These are phyloP conservation scores for Barbarea vulgaris DNA, from an alignment of 345 rosid species.

Conservation along the genomic window DNA sequence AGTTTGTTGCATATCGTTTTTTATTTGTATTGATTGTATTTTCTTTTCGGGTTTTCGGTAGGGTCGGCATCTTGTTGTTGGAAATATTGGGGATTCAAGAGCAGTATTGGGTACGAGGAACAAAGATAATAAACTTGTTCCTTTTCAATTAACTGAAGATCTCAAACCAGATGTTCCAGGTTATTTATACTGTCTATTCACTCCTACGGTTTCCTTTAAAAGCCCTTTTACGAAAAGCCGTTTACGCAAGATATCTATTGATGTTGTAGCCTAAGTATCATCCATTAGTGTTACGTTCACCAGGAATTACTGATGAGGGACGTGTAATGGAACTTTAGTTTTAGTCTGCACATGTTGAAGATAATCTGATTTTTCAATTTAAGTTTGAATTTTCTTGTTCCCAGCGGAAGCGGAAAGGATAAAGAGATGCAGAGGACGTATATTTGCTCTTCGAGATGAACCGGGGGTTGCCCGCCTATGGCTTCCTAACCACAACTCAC, in stretches of 20 bases:
- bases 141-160: conserved; percentile 86
- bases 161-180: conserved; percentile 98
- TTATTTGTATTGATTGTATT: neutral
- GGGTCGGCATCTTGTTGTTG: conserved; percentile 84
- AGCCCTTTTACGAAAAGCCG: neutral
- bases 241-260: neutral
- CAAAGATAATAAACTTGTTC: conserved; percentile 62
- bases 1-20: conserved; percentile 7
- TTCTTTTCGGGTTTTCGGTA: conserved; percentile 27
- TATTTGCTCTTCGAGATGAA: conserved; percentile 90
- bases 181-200: conserved; percentile 17
- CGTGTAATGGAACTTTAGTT: neutral
- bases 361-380: neutral
- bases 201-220: conserved; percentile 30
- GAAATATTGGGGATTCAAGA: conserved; percentile 92
- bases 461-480: conserved; percentile 95
- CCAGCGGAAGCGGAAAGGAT: conserved; percentile 96
- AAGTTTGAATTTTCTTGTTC: conserved; percentile 5
- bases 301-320: neutral
- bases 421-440: conserved; percentile 79
- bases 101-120: conserved; percentile 85
- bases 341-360: neutral
- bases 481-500: conserved; percentile 91
- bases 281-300: neutral
- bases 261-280: neutral